These are phyloP conservation scores for Metschnikowia lachancei DNA, from an alignment of 805 yeast species.

Conservation along the genomic window DNA sequence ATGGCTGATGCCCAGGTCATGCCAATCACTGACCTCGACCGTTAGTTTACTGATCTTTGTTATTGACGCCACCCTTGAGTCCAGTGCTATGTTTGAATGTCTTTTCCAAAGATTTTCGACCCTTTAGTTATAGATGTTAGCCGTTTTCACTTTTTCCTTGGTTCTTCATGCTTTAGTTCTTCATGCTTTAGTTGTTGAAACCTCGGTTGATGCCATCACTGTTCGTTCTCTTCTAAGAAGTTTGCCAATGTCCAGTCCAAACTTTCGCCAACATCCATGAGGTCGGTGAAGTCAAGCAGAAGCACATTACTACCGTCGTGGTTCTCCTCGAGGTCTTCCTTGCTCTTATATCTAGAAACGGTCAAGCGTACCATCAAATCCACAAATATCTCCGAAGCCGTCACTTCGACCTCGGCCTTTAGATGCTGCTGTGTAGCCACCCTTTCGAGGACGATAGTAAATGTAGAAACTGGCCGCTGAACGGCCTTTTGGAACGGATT, in stretches of 20 bases:
- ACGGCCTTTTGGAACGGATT: slow-evolving; percentile 42
- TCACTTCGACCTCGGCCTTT: slow-evolving; percentile 30
- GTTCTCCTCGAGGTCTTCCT: slow-evolving; percentile 27
- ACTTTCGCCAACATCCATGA: slow-evolving; percentile 54
- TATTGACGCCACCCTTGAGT: too few relatives aligned
- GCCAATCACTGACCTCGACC: slow-evolving; percentile 26
- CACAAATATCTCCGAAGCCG: slow-evolving; percentile 42
- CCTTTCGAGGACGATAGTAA: slow-evolving; percentile 26
- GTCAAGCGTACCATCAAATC: slow-evolving; percentile 37
- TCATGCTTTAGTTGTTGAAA: too few relatives aligned
- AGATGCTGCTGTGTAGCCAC: slow-evolving; percentile 19
- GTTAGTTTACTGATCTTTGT: background rate
- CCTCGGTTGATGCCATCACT: too few relatives aligned
- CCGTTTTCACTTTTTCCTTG: background rate
- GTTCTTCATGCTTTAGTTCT: too few relatives aligned
- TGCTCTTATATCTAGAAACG: slow-evolving; percentile 30
- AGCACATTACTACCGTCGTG: slow-evolving; percentile 39
- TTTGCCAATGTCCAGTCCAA: slow-evolving; percentile 50
- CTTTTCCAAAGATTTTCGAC: background rate
- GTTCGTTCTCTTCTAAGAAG: slow-evolving; percentile 23
- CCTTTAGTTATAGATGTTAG: too few relatives aligned
- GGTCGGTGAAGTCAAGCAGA: slow-evolving; percentile 48
- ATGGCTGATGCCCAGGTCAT: slow-evolving; percentile 31
- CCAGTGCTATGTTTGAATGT: background rate
- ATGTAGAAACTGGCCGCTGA: slow-evolving; percentile 36